Conservation (phyloP, 169 alveolate genomes). For the Blepharisma undulans region DNA sequence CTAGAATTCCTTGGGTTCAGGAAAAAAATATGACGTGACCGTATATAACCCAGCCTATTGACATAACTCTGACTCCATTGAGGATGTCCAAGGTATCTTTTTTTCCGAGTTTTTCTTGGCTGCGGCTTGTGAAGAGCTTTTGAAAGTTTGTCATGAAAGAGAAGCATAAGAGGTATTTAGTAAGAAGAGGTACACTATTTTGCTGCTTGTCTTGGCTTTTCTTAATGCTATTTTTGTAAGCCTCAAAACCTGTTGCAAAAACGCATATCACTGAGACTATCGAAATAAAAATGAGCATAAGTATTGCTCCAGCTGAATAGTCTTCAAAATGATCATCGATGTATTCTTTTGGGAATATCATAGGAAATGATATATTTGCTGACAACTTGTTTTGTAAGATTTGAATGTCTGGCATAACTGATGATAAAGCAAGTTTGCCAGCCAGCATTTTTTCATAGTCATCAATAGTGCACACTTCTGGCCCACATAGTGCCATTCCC, state of each 20-base stretch:
- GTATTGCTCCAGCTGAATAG: background rate
- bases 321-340: background rate
- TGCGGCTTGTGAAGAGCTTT: background rate
- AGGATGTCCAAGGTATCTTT: background rate
- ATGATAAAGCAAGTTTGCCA: background rate
- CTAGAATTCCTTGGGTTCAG: background rate
- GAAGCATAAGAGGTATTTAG: background rate
- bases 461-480: constrained; percentile 19
- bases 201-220: background rate
- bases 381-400: background rate
- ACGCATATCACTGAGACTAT: background rate
- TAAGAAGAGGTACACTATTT: background rate
- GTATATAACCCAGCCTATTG: constrained; percentile 6
- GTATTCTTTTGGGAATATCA: background rate
- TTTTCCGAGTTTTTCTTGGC: background rate
- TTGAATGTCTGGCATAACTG: background rate
- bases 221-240: background rate
- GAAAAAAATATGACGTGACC: constrained; percentile 39
- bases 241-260: background rate
- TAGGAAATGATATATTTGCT: background rate
- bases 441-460: background rate
- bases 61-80: constrained; percentile 19
- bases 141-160: background rate
- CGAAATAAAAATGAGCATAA: background rate
- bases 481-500: constrained; percentile 26